Base-by-base conservation (phyloP, 1,139 yeast genomes). In the Saccharomycopsis hybrid region DNA sequence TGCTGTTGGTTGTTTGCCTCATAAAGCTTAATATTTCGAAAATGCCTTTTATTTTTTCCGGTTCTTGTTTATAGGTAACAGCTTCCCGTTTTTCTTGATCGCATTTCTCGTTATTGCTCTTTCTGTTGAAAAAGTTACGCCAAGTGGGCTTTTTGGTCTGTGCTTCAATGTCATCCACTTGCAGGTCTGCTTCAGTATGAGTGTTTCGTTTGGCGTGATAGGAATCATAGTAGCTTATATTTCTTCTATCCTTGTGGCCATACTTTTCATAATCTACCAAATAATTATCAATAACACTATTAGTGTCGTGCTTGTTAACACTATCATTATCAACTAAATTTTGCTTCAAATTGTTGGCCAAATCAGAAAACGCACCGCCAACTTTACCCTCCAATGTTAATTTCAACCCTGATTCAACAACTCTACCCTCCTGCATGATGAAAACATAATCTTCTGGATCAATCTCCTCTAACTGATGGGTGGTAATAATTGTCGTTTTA, bases 401-500 rank as follows among this genome's bases (percentile, higher is more conserved):
- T 49, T 74, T 68, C 2, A 49, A 47, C 0, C 85, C 86, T 7
- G 54, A 52, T 53, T 73, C 77, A 3, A 65, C 64, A 5, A 50
- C 3, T 28, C 18, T 28, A 3, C 53, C 53, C n/a, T 47, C 33
- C 24, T 43, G 36, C 43, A 50, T 13, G 5, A 50, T 13, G 8
- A 28, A 25, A 32, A 52, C 45, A 8, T 25, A 28, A 37, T 86
- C 94, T 27, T 71, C 65, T 1, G 66, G 60, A 0, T 67, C 64
- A 25, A 90, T 82, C 42, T 78, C 80, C 8, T 70, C 62, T 29
- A 78, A 65, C 46, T 89, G 90, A 62, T 92, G 98, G 0, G 97
- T 85, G 41, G 92, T 74, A 3, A 87, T 68, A 9, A 92, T 73
- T 0, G 97, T 89, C 0, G 96, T 85, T 56, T 76, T 83, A 1